These are phyloP conservation scores for Chlorella sp. DNA, from an alignment of 139 green algal species.

Conservation along the genomic window DNA sequence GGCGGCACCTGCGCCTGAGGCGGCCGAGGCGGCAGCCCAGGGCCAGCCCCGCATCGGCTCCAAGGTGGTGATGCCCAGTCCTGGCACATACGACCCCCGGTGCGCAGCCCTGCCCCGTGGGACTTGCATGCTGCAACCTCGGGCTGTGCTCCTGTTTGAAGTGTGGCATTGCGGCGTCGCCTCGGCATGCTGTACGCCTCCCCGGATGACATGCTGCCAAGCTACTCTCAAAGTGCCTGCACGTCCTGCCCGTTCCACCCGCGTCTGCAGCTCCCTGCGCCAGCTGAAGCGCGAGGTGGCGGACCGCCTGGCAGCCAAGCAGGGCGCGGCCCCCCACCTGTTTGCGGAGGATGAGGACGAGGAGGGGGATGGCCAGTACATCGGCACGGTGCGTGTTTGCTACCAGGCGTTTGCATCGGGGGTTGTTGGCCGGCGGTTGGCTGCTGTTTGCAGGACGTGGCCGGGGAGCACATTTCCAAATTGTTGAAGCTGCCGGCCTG, in stretches of 20 bases:
- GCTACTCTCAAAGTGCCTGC: no score
- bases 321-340: background rate
- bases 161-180: background rate
- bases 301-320: conserved; percentile 25
- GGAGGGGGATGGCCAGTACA: background rate
- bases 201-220: no score
- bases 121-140: background rate
- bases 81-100: conserved; percentile 10
- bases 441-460: no score
- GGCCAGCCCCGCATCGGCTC: background rate
- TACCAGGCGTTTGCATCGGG: no score
- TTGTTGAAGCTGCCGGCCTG: background rate
- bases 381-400: background rate
- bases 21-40: background rate
- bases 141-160: background rate
- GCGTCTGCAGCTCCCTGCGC: conserved; percentile 1
- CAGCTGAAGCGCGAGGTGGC: conserved; percentile 24
- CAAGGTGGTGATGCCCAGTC: conserved; percentile 31
- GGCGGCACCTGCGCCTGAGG: background rate
- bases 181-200: no score
- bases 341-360: background rate
- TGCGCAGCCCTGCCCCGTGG: background rate
- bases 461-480: no score
- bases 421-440: no score
- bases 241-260: background rate